Percentiles rank a stretch among this genome's conserved stretches.
Conservation (phyloP, 257 asterid genomes). For the Penstemon newberryi region DNA sequence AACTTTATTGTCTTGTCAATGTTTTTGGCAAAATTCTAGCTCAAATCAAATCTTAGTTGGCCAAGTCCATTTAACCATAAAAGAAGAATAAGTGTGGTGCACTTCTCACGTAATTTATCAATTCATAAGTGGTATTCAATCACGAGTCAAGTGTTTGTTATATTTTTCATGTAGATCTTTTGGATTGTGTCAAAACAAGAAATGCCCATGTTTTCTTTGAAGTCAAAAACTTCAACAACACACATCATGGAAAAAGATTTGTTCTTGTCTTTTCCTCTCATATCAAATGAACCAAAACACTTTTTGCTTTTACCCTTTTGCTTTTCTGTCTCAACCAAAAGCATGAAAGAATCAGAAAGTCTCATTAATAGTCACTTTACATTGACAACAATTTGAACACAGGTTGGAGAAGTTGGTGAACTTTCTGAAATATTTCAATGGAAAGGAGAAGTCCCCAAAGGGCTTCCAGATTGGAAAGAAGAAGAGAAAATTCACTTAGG, state of each 20-base stretch:
- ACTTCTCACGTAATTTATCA: too few species aligned
- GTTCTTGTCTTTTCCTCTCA: neutral
- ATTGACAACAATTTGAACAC: neutral
- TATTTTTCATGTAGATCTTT: neutral
- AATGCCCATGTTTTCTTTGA: too few species aligned
- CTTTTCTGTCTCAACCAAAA: neutral
- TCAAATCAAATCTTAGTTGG: too few species aligned
- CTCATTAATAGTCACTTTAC: neutral
- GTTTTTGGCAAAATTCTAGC: too few species aligned
- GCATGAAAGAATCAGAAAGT: neutral
- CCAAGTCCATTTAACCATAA: too few species aligned
- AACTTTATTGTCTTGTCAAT: too few species aligned
- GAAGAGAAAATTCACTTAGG: conserved; percentile 56
- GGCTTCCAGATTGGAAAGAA: conserved; percentile 52
- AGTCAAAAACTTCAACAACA: too few species aligned
- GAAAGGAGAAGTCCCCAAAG: conserved; percentile 63
- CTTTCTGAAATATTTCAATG: conserved; percentile 62
- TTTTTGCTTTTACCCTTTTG: neutral
- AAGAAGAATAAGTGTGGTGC: too few species aligned
- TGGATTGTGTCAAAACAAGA: too few species aligned
- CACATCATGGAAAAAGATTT: neutral
- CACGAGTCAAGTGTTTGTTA: too few species aligned
- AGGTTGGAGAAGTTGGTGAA: conserved; percentile 71
- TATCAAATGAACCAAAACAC: too few species aligned
- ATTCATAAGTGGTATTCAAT: too few species aligned